Conservation (phyloP, 1,284 basidiomycete genomes). For the Microbotryum saponariae region DNA sequence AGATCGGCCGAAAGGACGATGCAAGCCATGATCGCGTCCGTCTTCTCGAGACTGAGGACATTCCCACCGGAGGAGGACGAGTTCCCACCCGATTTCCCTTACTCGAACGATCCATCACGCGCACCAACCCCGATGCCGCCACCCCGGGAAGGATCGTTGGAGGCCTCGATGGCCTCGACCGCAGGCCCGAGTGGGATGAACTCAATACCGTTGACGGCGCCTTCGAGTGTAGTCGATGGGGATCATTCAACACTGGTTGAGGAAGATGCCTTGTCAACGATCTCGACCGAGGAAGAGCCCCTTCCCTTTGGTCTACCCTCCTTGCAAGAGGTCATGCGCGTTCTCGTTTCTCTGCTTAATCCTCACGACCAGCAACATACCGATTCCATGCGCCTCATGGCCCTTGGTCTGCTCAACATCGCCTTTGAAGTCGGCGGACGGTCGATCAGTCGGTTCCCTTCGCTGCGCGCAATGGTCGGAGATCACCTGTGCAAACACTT, state of each 20-base stretch:
- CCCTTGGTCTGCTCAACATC: conserved; percentile 79
- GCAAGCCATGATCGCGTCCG: conserved; percentile 72
- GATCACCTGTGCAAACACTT: conserved; percentile 94
- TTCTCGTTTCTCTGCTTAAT: conserved; percentile 89
- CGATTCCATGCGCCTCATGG: conserved; percentile 86
- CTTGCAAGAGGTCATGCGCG: conserved; percentile 83
- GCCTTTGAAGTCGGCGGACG: conserved; percentile 78
- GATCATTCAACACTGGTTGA: no score
- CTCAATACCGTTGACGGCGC: neutral
- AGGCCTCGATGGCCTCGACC: neutral
- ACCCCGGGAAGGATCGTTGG: neutral
- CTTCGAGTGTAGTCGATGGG: neutral
- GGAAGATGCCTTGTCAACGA: no score
- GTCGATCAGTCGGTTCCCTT: conserved; percentile 57
- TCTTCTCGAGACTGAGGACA: conserved; percentile 65
- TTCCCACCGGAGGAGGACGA: conserved; percentile 23
- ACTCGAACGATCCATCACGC: no score
- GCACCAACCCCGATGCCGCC: no score
- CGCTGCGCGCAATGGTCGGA: conserved; percentile 61
- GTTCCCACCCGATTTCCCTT: no score
- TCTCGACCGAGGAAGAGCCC: no score
- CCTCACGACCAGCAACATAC: conserved; percentile 92
- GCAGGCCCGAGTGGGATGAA: neutral
- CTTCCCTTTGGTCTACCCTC: conserved; percentile 76
- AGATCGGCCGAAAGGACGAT: conserved; percentile 92